Evolutionary conservation across 306 rosid genomes (phyloP).

Genomic region (Echinosophora koreensis): DNA sequence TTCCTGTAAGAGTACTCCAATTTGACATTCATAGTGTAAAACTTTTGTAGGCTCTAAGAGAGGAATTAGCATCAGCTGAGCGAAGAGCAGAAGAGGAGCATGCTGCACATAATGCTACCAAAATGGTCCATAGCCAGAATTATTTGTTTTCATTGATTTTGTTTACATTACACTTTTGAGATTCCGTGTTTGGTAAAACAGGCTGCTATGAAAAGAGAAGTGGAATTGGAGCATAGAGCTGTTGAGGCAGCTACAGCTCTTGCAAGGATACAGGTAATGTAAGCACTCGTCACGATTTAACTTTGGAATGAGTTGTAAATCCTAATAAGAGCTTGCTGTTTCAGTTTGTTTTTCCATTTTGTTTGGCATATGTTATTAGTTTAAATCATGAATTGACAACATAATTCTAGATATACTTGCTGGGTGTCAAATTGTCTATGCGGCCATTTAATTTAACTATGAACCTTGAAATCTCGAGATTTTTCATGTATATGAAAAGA

Average conservation of each 20-base stretch:
- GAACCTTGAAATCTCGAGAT: neutral
- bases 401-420: neutral
- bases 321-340: constrained; percentile 9
- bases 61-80: constrained; percentile 92
- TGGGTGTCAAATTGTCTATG: constrained; percentile 6
- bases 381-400: constrained; percentile 29
- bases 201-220: constrained; percentile 99
- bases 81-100: constrained; percentile 98
- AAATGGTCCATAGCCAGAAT: constrained; percentile 67
- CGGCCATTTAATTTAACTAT: neutral
- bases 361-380: neutral
- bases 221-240: constrained; percentile 97
- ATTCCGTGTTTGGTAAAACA: constrained; percentile 53
- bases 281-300: constrained; percentile 42
- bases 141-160: constrained; percentile 17
- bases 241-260: constrained; percentile 91
- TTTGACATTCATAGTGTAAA: constrained; percentile 31
- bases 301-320: constrained; percentile 20
- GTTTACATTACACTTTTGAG: constrained; percentile 39
- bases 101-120: constrained; percentile 85
- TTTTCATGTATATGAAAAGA: neutral
- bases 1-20: constrained; percentile 18
- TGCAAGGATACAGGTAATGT: constrained; percentile 90
- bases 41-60: constrained; percentile 81
- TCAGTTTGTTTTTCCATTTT: neutral